phyloP scores from a whole-genome alignment of 2,329 filamentous ascomycete genomes.

The Akanthomyces dipterigenus region DNA sequence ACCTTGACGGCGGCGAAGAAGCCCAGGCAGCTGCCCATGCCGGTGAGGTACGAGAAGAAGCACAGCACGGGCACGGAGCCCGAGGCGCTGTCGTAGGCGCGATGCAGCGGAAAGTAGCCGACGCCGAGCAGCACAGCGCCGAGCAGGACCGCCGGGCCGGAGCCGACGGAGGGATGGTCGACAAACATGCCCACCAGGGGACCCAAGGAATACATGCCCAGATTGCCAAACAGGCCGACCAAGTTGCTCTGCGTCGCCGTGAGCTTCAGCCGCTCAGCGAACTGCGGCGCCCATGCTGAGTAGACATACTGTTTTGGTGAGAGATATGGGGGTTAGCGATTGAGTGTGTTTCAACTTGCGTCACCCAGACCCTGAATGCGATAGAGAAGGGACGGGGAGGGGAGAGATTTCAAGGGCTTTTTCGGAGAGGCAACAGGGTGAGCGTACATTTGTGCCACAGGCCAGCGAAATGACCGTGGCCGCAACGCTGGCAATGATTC shows the following conservation, averaged over 20 bases:
- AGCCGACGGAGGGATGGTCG: conserved; percentile 61
- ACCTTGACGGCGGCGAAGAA: conserved; percentile 82
- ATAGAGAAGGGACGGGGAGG: neutral
- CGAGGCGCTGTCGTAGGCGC: conserved; percentile 65
- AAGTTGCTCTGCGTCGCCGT: conserved; percentile 91
- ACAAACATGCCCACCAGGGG: conserved; percentile 85
- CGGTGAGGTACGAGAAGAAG: conserved; percentile 78
- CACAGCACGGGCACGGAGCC: conserved; percentile 60
- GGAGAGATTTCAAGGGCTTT: too few species aligned
- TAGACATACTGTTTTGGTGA: conserved; percentile 77
- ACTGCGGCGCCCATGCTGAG: conserved; percentile 95
- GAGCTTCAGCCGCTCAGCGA: conserved; percentile 77
- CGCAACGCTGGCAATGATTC: conserved; percentile 76
- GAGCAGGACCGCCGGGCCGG: conserved; percentile 68
- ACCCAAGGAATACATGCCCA: conserved; percentile 90
- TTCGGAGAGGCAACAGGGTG: neutral
- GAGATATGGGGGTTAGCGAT: neutral
- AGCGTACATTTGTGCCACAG: conserved; percentile 82
- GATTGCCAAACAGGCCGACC: conserved; percentile 76
- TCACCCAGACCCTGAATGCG: neutral
- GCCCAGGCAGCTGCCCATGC: conserved; percentile 83
- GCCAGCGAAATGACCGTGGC: conserved; percentile 80
- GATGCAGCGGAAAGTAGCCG: conserved; percentile 82
- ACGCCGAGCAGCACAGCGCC: conserved; percentile 65
- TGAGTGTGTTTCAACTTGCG: neutral